Evolutionary conservation across 805 yeast genomes (phyloP), one percentile per base, ranked within the genome.

Genomic region (Suhomyces vadensis): DNA sequence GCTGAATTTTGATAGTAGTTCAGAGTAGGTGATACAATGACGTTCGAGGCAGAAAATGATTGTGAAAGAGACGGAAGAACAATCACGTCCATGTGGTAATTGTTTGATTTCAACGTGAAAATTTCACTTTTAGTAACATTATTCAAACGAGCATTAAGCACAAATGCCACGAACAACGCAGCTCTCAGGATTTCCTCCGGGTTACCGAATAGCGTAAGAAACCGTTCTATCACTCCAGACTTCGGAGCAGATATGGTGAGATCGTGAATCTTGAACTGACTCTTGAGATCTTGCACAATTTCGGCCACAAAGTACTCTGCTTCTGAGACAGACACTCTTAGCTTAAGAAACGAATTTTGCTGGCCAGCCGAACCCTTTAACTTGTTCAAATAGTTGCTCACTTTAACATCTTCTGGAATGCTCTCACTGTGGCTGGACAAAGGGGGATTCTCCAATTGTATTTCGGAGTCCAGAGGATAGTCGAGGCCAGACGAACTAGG

Each of bases 21-120:
- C 16, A 33, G 20, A 20, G n/a, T 33, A 6, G 23, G 5, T 7
- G 37, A 6, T 11, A 20, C 37, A 20, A 19, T 11, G n/a, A 19
- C 11, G 16, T 19, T 20, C 14, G 24, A 20, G 17, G 37, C 14
- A 20, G 37, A 11, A 33, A 23, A 16, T 10, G 17, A 10, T 14
- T 8, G 20, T n/a, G n/a, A n/a, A 29, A 29, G 8, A 9, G 20
- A 35, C 19, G 8, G 31, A 31, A 19, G 43, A 20, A 39, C n/a
- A 6, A 39, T n/a, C 4, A 48, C 27, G 4, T 38, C 31, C 13
- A 48, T n/a, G 3, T 24, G 16, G 47, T 67, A 67, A 44, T 65
- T 67, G 23, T 53, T 40, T 2, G 69, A 63, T 41, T 67, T 68
- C 36, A 71, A 59, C 1, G 72, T 70, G 43, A 52, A 60, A 6